Percentiles rank a stretch among this genome's conserved stretches.
These are phyloP conservation scores for Nitzschia putrida DNA, from an alignment of 108 stramenopile genomes.

Conservation along the genomic window DNA sequence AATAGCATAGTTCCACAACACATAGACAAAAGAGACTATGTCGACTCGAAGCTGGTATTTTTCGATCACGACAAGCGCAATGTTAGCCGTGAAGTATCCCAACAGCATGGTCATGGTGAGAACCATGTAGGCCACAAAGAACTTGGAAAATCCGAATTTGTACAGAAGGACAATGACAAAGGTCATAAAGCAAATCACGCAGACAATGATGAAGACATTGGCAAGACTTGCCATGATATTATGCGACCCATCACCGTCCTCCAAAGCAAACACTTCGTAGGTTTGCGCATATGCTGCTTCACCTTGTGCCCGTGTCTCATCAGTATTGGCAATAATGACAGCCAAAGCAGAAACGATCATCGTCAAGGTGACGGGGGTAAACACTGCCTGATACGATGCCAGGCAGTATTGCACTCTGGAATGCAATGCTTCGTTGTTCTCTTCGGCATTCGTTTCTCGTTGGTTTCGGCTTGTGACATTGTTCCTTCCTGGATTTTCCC, in stretches of 20 bases:
- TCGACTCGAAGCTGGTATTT: conserved; percentile 76
- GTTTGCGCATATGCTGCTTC: conserved; percentile 52
- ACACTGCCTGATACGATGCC: conserved; percentile 69
- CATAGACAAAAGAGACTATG: conserved; percentile 71
- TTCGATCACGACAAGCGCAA: conserved; percentile 72
- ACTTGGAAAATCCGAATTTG: conserved; percentile 88
- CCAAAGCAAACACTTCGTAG: conserved; percentile 61
- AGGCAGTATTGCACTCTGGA: conserved; percentile 29
- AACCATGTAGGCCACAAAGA: conserved; percentile 88
- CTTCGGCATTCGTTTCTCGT: too few species aligned
- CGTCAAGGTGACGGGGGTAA: conserved; percentile 50
- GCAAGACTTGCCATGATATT: conserved; percentile 72
- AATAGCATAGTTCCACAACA: conserved; percentile 92
- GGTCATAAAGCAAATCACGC: conserved; percentile 82
- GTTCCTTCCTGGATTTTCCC: too few species aligned
- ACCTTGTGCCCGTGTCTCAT: conserved; percentile 55
- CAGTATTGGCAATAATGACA: conserved; percentile 66
- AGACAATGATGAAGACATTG: conserved; percentile 92
- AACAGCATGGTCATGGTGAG: conserved; percentile 78
- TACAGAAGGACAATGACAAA: conserved; percentile 89
- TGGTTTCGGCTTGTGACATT: too few species aligned
- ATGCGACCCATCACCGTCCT: conserved; percentile 52
- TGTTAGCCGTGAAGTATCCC: conserved; percentile 76
- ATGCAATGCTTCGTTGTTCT: neutral
- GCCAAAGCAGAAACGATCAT: conserved; percentile 77